A percentile compares a stretch with the other conserved stretches of the same genome.
phyloP scores from a whole-genome alignment of 139 green algal genomes.

The Asterochloris sp. region DNA sequence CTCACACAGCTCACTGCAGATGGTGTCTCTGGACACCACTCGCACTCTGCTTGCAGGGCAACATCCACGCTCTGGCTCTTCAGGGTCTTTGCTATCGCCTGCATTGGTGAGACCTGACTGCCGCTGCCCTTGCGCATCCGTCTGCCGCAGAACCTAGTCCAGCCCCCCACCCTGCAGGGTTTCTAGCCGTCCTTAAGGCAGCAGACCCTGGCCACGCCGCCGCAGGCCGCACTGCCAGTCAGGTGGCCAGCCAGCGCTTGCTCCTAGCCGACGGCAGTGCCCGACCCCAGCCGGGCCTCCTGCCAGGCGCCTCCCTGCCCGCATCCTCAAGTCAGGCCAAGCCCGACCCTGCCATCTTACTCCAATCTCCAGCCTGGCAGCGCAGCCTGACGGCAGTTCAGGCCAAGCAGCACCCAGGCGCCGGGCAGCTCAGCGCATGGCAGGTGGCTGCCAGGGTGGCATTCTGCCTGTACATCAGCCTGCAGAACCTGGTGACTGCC shows the following conservation, averaged over 20 bases:
- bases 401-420: background rate
- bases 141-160: too few relatives aligned
- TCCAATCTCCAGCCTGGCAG: too few relatives aligned
- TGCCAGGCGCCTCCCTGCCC: background rate
- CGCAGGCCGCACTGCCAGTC: too few relatives aligned
- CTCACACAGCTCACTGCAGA: background rate
- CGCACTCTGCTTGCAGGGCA: background rate
- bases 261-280: too few relatives aligned
- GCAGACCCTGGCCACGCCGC: too few relatives aligned
- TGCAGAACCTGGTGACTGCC: conserved; percentile 71
- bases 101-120: background rate
- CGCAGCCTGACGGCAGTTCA: too few relatives aligned
- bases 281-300: background rate
- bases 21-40: background rate
- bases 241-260: too few relatives aligned
- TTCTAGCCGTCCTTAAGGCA: too few relatives aligned
- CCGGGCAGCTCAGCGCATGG: conserved; percentile 1
- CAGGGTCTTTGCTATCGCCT: background rate
- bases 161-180: too few relatives aligned
- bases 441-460: conserved; percentile 34
- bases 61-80: background rate
- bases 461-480: conserved; percentile 70
- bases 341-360: background rate
- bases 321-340: background rate
- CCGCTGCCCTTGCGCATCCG: too few relatives aligned